Conservation (phyloP, 768 basidiomycete genomes). For the Suillus occidentalis region DNA sequence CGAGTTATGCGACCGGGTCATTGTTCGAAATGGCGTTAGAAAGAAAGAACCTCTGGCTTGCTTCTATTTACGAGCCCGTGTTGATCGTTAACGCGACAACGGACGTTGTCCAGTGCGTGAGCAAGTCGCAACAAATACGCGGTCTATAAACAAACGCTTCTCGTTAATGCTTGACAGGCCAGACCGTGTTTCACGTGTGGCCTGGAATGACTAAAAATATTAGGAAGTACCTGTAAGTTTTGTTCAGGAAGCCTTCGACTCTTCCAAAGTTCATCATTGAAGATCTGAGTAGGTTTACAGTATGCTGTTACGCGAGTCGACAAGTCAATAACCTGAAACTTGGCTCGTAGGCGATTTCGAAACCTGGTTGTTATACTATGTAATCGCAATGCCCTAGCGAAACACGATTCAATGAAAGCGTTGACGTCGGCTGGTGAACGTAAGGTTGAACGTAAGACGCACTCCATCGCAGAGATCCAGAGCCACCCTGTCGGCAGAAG, state of each 20-base stretch:
- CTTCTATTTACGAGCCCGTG: neutral
- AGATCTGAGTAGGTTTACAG: too few relatives aligned
- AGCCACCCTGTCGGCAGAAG: neutral
- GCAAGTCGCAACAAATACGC: neutral
- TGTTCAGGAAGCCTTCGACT: neutral
- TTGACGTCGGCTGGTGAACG: too few relatives aligned
- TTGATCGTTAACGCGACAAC: neutral
- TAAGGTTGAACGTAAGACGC: too few relatives aligned
- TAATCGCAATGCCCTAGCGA: too few relatives aligned
- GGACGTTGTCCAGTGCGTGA: neutral
- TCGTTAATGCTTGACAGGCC: neutral
- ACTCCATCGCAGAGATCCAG: too few relatives aligned
- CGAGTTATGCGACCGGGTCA: neutral
- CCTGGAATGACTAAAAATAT: neutral
- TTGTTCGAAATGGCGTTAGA: neutral
- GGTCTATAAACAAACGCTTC: neutral
- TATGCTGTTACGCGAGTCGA: too few relatives aligned
- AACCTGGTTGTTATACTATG: too few relatives aligned
- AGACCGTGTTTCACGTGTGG: neutral
- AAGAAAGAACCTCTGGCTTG: neutral
- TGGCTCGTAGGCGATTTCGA: too few relatives aligned
- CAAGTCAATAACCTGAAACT: too few relatives aligned
- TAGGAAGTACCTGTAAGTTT: neutral
- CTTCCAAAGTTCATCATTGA: too few relatives aligned
- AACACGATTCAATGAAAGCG: neutral